Conservation (phyloP, 1,284 basidiomycete species). For the Sanguinoderma infundibulare region DNA sequence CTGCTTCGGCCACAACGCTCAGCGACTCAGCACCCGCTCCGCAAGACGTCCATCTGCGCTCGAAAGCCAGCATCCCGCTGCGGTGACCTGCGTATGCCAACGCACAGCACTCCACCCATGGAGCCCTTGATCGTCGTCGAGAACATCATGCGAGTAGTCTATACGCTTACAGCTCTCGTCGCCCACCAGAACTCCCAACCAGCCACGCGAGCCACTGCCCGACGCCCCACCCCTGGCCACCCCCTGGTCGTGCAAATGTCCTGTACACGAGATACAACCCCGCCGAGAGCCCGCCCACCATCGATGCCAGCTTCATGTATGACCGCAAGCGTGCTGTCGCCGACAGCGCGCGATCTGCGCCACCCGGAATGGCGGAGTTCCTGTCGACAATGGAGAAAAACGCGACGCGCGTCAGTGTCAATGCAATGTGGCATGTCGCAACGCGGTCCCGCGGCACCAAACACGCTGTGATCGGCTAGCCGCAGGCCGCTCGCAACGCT, state of each 20-base stretch:
- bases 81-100: neutral
- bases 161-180: constrained; percentile 36
- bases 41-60: neutral
- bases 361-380: constrained; percentile 75
- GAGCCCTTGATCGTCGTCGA: neutral
- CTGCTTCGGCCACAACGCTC: neutral
- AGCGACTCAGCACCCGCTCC: neutral
- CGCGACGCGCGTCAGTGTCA: constrained; percentile 9
- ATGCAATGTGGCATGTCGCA: neutral
- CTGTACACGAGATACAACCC: constrained; percentile 71
- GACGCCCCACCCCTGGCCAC: constrained; percentile 55
- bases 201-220: constrained; percentile 63
- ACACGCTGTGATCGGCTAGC: constrained; percentile 20
- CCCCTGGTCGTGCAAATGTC: constrained; percentile 65
- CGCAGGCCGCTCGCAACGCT: neutral
- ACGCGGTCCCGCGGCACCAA: constrained; percentile 10
- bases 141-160: constrained; percentile 17
- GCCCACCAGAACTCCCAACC: constrained; percentile 39
- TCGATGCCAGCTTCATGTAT: constrained; percentile 70
- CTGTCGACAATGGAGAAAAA: constrained; percentile 37
- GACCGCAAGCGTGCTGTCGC: constrained; percentile 67
- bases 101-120: neutral
- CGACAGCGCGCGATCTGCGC: constrained; percentile 73
- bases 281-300: constrained; percentile 73
- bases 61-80: neutral